These are phyloP conservation scores for Thalassiosira sp. DNA, from an alignment of 352 stramenopile species.

Conservation along the genomic window DNA sequence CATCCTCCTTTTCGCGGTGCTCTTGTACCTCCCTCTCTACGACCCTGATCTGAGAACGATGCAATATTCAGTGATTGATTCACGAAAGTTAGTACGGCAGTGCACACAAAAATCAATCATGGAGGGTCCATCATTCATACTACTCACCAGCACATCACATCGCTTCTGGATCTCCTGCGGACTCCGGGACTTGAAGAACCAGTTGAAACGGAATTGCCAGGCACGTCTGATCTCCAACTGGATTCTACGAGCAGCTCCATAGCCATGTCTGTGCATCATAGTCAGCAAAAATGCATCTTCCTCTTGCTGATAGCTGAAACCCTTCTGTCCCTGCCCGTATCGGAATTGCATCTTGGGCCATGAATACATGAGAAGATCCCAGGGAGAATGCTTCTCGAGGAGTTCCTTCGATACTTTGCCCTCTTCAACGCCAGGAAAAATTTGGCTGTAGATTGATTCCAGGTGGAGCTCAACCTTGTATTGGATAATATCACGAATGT, in stretches of 20 bases:
- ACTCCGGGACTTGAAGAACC: conserved; percentile 98
- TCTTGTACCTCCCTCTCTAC: conserved; percentile 62
- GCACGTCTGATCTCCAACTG: conserved; percentile 93
- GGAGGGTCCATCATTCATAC: conserved; percentile 87
- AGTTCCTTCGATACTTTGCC: conserved; percentile 87
- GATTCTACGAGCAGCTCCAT: conserved; percentile 95
- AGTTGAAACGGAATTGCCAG: conserved; percentile 99
- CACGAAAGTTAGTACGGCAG: background rate
- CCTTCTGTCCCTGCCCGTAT: conserved; percentile 61
- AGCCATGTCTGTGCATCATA: conserved; percentile 98
- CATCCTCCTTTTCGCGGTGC: conserved; percentile 64
- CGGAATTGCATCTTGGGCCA: conserved; percentile 82
- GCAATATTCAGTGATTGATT: background rate
- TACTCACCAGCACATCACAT: conserved; percentile 92
- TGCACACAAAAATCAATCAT: conserved; percentile 3
- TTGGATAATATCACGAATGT: conserved; percentile 94
- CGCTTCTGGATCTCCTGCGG: conserved; percentile 96
- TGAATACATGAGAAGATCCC: conserved; percentile 74
- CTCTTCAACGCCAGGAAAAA: conserved; percentile 58
- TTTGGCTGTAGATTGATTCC: conserved; percentile 82
- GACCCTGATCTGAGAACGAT: conserved; percentile 34
- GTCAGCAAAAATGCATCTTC: conserved; percentile 98
- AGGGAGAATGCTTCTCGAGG: conserved; percentile 54
- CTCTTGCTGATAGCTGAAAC: conserved; percentile 90
- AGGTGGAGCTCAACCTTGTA: conserved; percentile 94